Percentiles rank a stretch among this genome's conserved stretches.
These are phyloP conservation scores for Coemansia sp. DNA, from an alignment of 192 early-diverging fungal genomes.

Conservation along the genomic window DNA sequence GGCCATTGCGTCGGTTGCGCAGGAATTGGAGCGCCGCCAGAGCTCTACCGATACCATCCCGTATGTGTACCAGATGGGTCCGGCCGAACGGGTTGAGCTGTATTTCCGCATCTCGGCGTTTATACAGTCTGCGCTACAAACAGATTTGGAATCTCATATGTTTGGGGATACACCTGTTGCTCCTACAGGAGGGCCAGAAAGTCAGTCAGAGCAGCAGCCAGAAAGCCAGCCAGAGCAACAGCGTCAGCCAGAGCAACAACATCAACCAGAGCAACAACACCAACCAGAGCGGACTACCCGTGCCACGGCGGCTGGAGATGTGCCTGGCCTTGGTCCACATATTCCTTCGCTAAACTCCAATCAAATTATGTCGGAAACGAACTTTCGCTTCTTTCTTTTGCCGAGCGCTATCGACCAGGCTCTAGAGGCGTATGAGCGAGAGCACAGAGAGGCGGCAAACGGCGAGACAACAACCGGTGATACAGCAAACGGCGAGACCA, in stretches of 20 bases:
- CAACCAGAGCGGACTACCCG: no score
- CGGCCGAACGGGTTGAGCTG: conserved; percentile 1
- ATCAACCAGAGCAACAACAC: no score
- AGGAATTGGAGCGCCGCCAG: conserved; percentile 27
- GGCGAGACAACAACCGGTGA: not conserved
- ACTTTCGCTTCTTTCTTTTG: conserved; percentile 46
- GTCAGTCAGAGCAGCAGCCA: not conserved
- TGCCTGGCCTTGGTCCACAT: not conserved
- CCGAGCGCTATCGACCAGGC: conserved; percentile 47
- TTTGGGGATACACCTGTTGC: no score
- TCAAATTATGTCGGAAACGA: not conserved
- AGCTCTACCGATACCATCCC: not conserved
- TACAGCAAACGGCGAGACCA: not conserved
- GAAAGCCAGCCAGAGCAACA: not conserved
- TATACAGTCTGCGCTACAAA: not conserved
- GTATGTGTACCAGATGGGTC: not conserved
- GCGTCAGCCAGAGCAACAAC: not conserved
- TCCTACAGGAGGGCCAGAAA: no score
- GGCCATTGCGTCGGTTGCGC: conserved; percentile 30
- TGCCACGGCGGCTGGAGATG: no score
- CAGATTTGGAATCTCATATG: not conserved
- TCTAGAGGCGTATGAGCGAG: conserved; percentile 24
- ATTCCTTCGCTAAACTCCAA: not conserved
- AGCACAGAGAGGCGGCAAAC: not conserved
- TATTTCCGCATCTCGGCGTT: not conserved